A percentile compares a stretch with the other conserved stretches of the same genome.
These are phyloP conservation scores for Cryphonectria japonica DNA, from an alignment of 2,329 filamentous ascomycete species.

Conservation along the genomic window DNA sequence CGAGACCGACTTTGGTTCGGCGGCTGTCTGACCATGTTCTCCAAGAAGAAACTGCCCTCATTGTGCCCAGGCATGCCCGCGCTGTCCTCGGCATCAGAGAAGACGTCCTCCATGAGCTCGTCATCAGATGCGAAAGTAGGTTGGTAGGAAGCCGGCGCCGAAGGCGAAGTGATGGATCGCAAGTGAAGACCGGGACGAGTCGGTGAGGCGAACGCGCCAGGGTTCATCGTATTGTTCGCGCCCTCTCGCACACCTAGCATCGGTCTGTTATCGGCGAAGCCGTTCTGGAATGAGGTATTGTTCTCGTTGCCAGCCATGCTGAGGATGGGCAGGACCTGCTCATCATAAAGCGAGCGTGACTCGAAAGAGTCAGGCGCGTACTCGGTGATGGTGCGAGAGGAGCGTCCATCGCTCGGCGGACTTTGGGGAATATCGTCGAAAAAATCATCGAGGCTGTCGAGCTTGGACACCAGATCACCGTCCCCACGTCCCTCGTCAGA, in stretches of 20 bases:
- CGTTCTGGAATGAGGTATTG: slow-evolving; percentile 82
- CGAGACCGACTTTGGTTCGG: slow-evolving; percentile 61
- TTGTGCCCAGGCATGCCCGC: slow-evolving; percentile 38
- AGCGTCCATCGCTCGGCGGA: slow-evolving; percentile 64
- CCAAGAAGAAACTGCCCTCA: slow-evolving; percentile 58
- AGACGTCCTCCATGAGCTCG: slow-evolving; percentile 71
- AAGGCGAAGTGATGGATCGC: slow-evolving; percentile 84
- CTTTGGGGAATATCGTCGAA: slow-evolving; percentile 70
- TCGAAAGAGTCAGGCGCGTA: slow-evolving; percentile 70
- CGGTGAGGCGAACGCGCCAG: slow-evolving; percentile 57
- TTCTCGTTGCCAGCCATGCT: slow-evolving; percentile 73
- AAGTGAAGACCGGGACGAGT: slow-evolving; percentile 73
- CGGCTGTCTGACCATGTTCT: slow-evolving; percentile 64
- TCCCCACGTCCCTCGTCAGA: slow-evolving; percentile 79
- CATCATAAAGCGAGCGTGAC: slow-evolving; percentile 83
- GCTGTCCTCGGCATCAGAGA: slow-evolving; percentile 77
- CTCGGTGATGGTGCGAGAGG: slow-evolving; percentile 66
- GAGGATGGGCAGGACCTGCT: slow-evolving; percentile 87
- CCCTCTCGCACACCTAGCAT: slow-evolving; percentile 60
- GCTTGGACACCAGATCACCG: slow-evolving; percentile 79
- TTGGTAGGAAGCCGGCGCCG: slow-evolving; percentile 59
- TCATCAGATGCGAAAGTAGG: slow-evolving; percentile 72
- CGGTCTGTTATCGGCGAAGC: slow-evolving; percentile 75
- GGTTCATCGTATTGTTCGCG: slow-evolving; percentile 65
- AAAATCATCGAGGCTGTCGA: slow-evolving; percentile 81